These are phyloP conservation scores for Russula griseocarnosa DNA, from an alignment of 768 basidiomycete genomes.

Conservation along the genomic window DNA sequence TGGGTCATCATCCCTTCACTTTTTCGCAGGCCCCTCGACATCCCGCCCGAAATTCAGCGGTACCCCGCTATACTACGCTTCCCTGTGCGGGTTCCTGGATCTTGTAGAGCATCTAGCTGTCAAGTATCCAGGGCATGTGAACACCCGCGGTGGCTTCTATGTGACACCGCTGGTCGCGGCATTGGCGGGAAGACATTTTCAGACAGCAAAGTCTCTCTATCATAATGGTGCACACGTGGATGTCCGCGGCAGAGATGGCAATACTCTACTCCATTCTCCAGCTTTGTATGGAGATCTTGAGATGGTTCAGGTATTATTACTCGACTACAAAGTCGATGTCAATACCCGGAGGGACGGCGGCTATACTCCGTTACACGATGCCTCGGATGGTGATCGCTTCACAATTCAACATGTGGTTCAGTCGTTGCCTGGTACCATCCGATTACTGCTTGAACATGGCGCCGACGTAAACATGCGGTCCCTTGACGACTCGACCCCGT, in stretches of 20 bases:
- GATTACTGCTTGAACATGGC: background rate
- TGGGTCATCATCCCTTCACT: background rate
- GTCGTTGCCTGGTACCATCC: background rate
- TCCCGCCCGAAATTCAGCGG: no score
- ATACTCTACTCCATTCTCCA: background rate
- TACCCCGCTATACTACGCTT: background rate
- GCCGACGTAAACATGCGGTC: background rate
- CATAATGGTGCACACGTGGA: background rate
- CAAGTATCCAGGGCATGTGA: background rate
- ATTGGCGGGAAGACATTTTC: background rate
- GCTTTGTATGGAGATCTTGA: background rate
- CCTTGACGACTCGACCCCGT: background rate
- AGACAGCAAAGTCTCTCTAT: background rate
- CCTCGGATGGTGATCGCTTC: rapidly evolving
- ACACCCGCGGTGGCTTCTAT: background rate
- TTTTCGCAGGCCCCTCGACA: background rate
- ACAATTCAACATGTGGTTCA: background rate
- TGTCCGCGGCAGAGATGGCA: background rate
- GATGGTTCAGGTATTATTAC: background rate
- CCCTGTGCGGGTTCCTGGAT: background rate
- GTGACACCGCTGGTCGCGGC: background rate
- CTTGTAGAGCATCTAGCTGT: background rate
- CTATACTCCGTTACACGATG: background rate
- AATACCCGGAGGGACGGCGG: no score
- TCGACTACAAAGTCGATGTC: background rate